These are phyloP conservation scores for Tetrastigma voinierianum DNA, from an alignment of 164 flowering plant species.

Conservation along the genomic window DNA sequence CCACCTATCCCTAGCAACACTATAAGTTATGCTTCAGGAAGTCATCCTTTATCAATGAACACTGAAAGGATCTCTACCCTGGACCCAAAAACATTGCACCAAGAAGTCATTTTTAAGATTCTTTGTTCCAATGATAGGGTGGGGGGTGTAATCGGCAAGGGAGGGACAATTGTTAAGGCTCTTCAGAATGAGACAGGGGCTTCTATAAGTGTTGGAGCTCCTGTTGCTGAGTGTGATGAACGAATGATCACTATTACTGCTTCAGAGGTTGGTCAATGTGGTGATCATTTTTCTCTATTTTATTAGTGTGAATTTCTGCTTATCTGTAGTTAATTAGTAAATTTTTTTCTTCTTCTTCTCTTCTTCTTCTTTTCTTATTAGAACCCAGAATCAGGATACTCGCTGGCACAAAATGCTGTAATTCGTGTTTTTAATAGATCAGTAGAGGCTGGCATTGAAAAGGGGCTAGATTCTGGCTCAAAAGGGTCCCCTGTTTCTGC, in stretches of 20 bases:
- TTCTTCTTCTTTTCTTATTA: slow-evolving; percentile 8
- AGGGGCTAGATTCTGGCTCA: slow-evolving; percentile 43
- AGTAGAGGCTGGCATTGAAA: slow-evolving; percentile 52
- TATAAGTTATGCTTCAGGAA: slow-evolving; percentile 33
- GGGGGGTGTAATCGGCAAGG: slow-evolving; percentile 91
- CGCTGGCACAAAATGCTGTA: slow-evolving; percentile 77
- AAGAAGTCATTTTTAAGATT: slow-evolving; percentile 61
- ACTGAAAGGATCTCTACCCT: slow-evolving; percentile 22
- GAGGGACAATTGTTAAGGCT: slow-evolving; percentile 68
- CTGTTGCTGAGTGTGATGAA: slow-evolving; percentile 60
- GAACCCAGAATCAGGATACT: slow-evolving; percentile 54
- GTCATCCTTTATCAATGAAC: slow-evolving; percentile 29
- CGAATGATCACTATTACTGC: slow-evolving; percentile 72
- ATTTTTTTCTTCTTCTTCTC: slow-evolving; percentile 12
- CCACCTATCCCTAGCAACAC: slow-evolving; percentile 30
- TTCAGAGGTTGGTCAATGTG: slow-evolving; percentile 58
- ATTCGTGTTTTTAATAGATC: slow-evolving; percentile 62
- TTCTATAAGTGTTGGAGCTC: slow-evolving; percentile 52
- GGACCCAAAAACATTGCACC: slow-evolving; percentile 28
- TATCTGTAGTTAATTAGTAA: not conserved
- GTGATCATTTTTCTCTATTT: not conserved
- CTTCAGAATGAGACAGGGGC: slow-evolving; percentile 81
- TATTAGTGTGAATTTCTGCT: not conserved
- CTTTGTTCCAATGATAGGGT: slow-evolving; percentile 63
- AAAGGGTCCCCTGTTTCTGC: slow-evolving; percentile 50